These are phyloP conservation scores for Cymbopogon flexuosus DNA, from an alignment of 202 grass and related monocot species.

Conservation along the genomic window DNA sequence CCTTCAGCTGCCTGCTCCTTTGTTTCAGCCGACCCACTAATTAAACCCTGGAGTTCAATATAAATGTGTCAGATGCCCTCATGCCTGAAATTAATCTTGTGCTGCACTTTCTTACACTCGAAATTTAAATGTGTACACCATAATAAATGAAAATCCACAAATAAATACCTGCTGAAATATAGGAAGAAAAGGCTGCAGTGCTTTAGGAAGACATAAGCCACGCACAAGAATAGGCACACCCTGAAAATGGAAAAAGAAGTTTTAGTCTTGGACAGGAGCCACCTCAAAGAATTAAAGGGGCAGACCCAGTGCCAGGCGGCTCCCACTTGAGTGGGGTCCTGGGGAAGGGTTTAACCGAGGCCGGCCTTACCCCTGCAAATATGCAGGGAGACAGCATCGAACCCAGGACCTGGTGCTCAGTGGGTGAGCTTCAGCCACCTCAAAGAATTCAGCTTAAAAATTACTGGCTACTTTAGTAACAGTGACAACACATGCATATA, in stretches of 20 bases:
- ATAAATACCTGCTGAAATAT: constrained; percentile 83
- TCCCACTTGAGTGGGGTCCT: too few relatives aligned
- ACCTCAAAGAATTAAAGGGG: constrained; percentile 4
- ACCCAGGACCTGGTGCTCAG: too few relatives aligned
- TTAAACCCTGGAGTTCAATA: constrained; percentile 78
- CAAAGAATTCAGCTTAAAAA: constrained; percentile 11
- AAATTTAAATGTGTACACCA: constrained; percentile 9
- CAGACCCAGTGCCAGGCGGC: too few relatives aligned
- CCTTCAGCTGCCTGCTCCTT: constrained; percentile 92
- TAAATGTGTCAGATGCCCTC: constrained; percentile 21
- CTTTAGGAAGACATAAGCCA: too few relatives aligned
- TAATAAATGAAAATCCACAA: constrained; percentile 22
- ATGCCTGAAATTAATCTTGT: constrained; percentile 2
- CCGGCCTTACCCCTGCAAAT: too few relatives aligned
- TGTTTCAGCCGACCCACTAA: constrained; percentile 66
- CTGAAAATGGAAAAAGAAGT: constrained; percentile 51
- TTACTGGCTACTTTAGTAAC: neutral
- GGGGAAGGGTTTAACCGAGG: too few relatives aligned
- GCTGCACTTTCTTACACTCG: neutral
- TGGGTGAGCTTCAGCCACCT: neutral
- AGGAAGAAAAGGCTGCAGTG: constrained; percentile 55
- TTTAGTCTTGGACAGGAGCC: constrained; percentile 29
- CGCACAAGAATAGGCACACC: constrained; percentile 70
- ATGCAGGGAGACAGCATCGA: too few relatives aligned
- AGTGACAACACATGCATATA: constrained; percentile 22